Percentiles rank a stretch among this genome's conserved stretches.
Evolutionary conservation across 768 basidiomycete species (phyloP).

Genomic region (Podaxis mareebaensis): DNA sequence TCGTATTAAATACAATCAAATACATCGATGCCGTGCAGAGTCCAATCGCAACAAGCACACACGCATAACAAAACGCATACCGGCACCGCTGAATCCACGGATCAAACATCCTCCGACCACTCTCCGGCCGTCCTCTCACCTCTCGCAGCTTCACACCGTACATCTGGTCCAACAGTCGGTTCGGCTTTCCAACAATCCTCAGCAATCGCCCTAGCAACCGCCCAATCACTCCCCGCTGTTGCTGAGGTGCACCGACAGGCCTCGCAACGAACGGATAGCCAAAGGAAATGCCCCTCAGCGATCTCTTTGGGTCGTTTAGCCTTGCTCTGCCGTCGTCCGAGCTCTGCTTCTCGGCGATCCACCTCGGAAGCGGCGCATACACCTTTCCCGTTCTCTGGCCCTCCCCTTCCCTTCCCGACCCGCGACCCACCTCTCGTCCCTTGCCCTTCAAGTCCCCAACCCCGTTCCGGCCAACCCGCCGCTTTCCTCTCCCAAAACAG

Average conservation of each 20-base stretch:
- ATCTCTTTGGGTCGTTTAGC: slow-evolving; percentile 45
- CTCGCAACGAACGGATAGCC: slow-evolving; percentile 65
- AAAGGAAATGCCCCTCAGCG: slow-evolving; percentile 46
- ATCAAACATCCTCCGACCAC: slow-evolving; percentile 52
- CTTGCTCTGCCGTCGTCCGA: slow-evolving; percentile 43
- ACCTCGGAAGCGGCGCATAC: slow-evolving; percentile 38
- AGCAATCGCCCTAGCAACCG: slow-evolving; percentile 20
- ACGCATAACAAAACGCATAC: slow-evolving; percentile 56
- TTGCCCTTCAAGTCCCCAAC: slow-evolving; percentile 12
- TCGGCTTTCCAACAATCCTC: slow-evolving; percentile 43
- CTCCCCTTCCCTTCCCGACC: background rate
- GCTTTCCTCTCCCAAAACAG: slow-evolving; percentile 26
- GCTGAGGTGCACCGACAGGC: slow-evolving; percentile 27
- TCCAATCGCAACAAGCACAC: slow-evolving; percentile 44
- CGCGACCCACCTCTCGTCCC: slow-evolving; percentile 15
- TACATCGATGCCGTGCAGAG: slow-evolving; percentile 39
- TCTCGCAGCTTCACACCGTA: slow-evolving; percentile 45
- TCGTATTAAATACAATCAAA: slow-evolving; percentile 45
- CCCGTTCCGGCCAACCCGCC: background rate
- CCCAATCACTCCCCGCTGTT: background rate
- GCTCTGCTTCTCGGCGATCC: slow-evolving; percentile 45
- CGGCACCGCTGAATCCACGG: slow-evolving; percentile 57
- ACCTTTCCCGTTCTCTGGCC: slow-evolving; percentile 16
- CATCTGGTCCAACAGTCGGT: slow-evolving; percentile 42
- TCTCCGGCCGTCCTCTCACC: slow-evolving; percentile 45